These are phyloP conservation scores for Chrysoporthe cubensis DNA, from an alignment of 2,329 filamentous ascomycete species.

Conservation along the genomic window DNA sequence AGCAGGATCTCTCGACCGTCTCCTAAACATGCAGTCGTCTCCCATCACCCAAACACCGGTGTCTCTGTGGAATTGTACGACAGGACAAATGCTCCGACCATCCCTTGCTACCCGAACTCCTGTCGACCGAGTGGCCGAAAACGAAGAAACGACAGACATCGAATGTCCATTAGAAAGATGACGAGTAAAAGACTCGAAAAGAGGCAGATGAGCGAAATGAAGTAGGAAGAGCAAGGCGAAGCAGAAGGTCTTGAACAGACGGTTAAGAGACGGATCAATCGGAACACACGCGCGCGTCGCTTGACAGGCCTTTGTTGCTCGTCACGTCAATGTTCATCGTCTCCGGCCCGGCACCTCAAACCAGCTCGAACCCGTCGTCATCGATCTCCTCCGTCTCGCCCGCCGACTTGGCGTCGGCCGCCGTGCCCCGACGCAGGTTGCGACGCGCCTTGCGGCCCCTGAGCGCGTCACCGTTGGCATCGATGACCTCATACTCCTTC, in stretches of 20 bases:
- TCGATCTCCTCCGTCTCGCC: constrained; percentile 38
- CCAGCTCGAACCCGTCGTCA: constrained; percentile 49
- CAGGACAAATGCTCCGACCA: constrained; percentile 21
- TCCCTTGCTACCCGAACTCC: constrained; percentile 19
- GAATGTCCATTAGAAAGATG: constrained; percentile 19
- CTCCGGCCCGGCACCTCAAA: constrained; percentile 33
- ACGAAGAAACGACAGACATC: constrained; percentile 9
- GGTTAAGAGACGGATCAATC: background rate
- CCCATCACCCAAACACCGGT: constrained; percentile 22
- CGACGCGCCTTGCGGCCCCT: constrained; percentile 49
- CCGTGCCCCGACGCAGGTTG: constrained; percentile 41
- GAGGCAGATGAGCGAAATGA: constrained; percentile 7
- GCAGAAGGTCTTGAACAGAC: background rate
- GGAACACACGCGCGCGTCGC: background rate
- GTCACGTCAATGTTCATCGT: background rate
- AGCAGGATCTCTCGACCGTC: constrained; percentile 13
- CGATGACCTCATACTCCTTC: constrained; percentile 53
- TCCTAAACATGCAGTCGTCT: constrained; percentile 15
- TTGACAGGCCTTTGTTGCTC: background rate
- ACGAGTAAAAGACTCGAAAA: background rate
- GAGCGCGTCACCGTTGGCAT: constrained; percentile 48
- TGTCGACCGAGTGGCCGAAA: constrained; percentile 6
- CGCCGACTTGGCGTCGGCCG: constrained; percentile 29
- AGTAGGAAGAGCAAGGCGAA: background rate
- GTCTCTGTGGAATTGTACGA: constrained; percentile 23